These are phyloP conservation scores for Botrytis byssoidea DNA, from an alignment of 2,329 filamentous ascomycete species.

Conservation along the genomic window DNA sequence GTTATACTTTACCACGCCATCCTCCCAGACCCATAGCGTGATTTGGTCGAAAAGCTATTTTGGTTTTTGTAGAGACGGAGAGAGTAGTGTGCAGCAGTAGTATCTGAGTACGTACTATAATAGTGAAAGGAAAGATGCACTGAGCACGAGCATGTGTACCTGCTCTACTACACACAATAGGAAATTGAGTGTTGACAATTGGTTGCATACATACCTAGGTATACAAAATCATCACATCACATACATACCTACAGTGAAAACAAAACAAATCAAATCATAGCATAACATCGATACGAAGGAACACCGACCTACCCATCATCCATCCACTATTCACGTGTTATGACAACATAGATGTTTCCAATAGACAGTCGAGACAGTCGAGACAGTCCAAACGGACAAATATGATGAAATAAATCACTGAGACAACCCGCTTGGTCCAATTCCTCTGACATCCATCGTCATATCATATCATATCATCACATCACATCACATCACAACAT, in stretches of 20 bases:
- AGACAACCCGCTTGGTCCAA: not conserved
- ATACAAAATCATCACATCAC: not conserved
- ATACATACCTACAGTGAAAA: not conserved
- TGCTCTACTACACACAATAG: not conserved
- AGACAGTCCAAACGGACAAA: not conserved
- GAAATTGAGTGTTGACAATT: not conserved
- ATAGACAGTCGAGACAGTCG: not conserved
- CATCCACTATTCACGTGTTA: not conserved
- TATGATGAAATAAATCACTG: not conserved
- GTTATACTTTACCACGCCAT: too few species aligned
- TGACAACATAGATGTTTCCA: slow-evolving; percentile 5
- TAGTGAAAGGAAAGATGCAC: not conserved
- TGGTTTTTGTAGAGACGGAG: not conserved
- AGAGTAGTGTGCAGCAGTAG: not conserved
- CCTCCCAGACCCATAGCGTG: not conserved
- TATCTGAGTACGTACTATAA: not conserved
- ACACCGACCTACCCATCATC: not conserved
- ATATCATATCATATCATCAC: too few species aligned
- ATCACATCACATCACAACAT: too few species aligned
- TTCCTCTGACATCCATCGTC: not conserved
- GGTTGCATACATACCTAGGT: not conserved
- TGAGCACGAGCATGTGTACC: not conserved
- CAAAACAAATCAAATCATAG: not conserved
- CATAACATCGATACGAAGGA: not conserved
- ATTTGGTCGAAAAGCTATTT: not conserved